Conservation (phyloP, 2,329 filamentous ascomycete genomes). For the Aureobasidium sp. region DNA sequence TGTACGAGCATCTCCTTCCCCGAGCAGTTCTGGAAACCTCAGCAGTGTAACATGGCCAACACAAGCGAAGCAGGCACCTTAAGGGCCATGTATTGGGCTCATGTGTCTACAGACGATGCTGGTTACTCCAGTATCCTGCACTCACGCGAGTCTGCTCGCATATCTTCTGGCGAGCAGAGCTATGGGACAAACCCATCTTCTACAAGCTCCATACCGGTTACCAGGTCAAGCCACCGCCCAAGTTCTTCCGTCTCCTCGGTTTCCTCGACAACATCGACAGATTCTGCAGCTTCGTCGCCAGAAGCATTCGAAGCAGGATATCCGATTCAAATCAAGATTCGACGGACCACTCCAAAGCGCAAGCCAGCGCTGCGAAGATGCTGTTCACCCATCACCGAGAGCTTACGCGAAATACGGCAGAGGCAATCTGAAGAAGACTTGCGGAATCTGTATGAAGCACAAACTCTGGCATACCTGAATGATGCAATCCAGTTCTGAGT, state of each 20-base stretch:
- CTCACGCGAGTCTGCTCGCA: neutral
- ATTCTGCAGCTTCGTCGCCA: neutral
- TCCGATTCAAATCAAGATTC: neutral
- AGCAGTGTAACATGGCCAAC: slow-evolving; percentile 5
- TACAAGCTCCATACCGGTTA: neutral
- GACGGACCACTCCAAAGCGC: neutral
- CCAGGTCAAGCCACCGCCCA: neutral
- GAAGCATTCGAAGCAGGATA: neutral
- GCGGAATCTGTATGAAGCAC: slow-evolving; percentile 23
- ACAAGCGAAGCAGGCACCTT: neutral
- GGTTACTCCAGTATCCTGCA: neutral
- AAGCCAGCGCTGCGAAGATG: slow-evolving; percentile 17
- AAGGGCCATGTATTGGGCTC: neutral
- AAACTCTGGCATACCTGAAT: slow-evolving; percentile 25
- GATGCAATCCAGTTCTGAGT: slow-evolving; percentile 12
- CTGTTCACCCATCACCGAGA: slow-evolving; percentile 18
- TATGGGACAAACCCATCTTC: neutral
- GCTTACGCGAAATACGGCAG: slow-evolving; percentile 24
- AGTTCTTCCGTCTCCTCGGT: neutral
- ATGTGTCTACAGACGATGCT: neutral
- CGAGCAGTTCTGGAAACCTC: neutral
- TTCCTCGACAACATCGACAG: neutral
- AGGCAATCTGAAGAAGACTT: slow-evolving; percentile 24
- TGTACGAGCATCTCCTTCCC: neutral
- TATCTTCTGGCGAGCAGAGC: neutral